phyloP scores from a whole-genome alignment of 2,329 filamentous ascomycete species.

The Colletotrichum orbiculare region DNA sequence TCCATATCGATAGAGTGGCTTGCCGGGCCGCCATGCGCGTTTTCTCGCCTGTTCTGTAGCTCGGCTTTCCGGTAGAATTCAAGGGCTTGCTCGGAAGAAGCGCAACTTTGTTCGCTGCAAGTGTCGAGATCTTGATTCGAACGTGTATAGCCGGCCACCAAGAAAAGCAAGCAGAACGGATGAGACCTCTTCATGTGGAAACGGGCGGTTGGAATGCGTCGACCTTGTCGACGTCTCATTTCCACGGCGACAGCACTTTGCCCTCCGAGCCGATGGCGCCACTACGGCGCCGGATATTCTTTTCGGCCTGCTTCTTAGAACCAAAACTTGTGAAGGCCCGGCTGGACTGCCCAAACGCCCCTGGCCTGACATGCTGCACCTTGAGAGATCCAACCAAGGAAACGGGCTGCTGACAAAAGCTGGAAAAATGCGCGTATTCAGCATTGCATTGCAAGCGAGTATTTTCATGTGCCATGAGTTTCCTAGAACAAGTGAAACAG shows the following conservation, averaged over 20 bases:
- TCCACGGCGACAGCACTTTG: conserved; percentile 30
- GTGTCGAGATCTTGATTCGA: conserved; percentile 11
- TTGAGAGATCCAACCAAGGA: background rate
- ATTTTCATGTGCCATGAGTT: background rate
- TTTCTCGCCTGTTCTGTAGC: background rate
- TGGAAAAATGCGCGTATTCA: background rate
- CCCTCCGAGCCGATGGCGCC: conserved; percentile 22
- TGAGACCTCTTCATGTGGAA: conserved; percentile 28
- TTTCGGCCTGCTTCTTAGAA: conserved; percentile 10
- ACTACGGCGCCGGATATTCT: conserved; percentile 10
- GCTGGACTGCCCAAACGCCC: conserved; percentile 7
- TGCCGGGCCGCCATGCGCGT: background rate
- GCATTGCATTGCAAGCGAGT: background rate
- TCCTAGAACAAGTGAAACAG: conserved; percentile 6
- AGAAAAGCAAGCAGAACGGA: conserved; percentile 21
- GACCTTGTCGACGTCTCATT: conserved; percentile 28
- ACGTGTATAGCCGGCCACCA: conserved; percentile 9
- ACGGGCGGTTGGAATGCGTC: conserved; percentile 24
- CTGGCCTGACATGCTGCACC: background rate
- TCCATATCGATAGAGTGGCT: too few relatives aligned
- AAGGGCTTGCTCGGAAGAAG: background rate
- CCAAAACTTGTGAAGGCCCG: conserved; percentile 6
- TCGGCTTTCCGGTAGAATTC: background rate
- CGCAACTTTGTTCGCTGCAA: conserved; percentile 3
- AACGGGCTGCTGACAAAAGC: conserved; percentile 6